Evolutionary conservation across 768 basidiomycete genomes (phyloP).

Genomic region (Boletus reticuloceps): DNA sequence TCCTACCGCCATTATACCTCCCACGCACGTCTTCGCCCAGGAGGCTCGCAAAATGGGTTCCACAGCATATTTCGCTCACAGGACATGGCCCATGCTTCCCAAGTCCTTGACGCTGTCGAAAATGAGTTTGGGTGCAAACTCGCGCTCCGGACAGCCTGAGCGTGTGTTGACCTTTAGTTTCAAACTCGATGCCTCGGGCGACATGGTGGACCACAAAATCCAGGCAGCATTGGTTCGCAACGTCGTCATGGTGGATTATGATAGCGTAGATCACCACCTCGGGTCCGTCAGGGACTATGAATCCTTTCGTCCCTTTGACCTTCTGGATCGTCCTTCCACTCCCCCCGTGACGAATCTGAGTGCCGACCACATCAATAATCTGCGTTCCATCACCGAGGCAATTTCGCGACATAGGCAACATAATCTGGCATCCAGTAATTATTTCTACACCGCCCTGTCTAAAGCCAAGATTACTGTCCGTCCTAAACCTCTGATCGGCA

Average conservation of each 20-base stretch:
- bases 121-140: constrained; percentile 46
- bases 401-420: constrained; percentile 24
- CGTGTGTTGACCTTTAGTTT: constrained; percentile 79
- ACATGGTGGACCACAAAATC: constrained; percentile 68
- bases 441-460: constrained; percentile 27
- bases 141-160: constrained; percentile 38
- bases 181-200: constrained; percentile 57
- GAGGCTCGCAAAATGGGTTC: constrained; percentile 51
- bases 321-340: not conserved
- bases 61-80: constrained; percentile 65
- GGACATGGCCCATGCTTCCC: constrained; percentile 74
- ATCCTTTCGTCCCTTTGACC: constrained; percentile 23
- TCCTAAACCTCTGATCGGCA: constrained; percentile 32
- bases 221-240: constrained; percentile 74
- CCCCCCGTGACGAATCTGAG: constrained; percentile 5
- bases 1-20: constrained; percentile 77
- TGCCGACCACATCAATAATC: constrained; percentile 22
- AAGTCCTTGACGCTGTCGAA: constrained; percentile 45
- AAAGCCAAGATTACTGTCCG: constrained; percentile 27
- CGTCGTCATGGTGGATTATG: constrained; percentile 61
- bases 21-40: constrained; percentile 58
- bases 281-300: constrained; percentile 21
- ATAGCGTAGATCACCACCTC: constrained; percentile 56
- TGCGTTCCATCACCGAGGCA: constrained; percentile 33
- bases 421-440: constrained; percentile 18